Evolutionary conservation across 371 early-diverging fungal genomes (phyloP).

Genomic region (Mycotypha africana): DNA sequence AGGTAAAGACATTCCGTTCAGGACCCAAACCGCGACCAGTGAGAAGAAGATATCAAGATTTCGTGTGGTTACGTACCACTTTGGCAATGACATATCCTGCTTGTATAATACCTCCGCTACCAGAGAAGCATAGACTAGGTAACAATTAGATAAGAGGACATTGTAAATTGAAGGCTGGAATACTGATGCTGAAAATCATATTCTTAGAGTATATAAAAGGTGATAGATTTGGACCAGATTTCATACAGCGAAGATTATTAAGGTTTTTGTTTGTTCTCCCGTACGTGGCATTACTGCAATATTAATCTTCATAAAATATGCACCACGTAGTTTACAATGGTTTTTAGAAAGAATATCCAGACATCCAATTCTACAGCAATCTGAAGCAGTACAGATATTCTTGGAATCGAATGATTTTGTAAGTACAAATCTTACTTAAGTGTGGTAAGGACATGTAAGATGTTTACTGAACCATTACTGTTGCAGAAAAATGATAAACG

Average conservation of each 20-base stretch:
- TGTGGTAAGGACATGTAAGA: too few species aligned
- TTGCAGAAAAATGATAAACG: constrained; percentile 36
- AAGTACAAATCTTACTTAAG: constrained; percentile 5
- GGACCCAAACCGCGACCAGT: constrained; percentile 32
- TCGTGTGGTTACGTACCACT: constrained; percentile 73
- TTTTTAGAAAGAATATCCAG: constrained; percentile 76
- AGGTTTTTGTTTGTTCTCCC: constrained; percentile 21
- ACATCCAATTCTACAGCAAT: constrained; percentile 80
- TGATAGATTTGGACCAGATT: constrained; percentile 85
- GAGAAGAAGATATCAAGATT: constrained; percentile 86
- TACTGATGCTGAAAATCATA: too few species aligned
- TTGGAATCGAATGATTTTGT: constrained; percentile 77
- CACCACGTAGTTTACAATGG: constrained; percentile 63
- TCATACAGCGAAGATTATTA: constrained; percentile 73
- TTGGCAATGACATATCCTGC: constrained; percentile 66
- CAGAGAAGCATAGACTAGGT: constrained; percentile 85
- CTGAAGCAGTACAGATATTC: constrained; percentile 67
- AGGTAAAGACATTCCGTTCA: constrained; percentile 26
- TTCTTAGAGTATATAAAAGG: constrained; percentile 80
- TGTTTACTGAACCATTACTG: not conserved
- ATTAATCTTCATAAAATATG: not conserved
- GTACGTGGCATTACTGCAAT: not conserved
- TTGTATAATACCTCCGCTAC: constrained; percentile 83
- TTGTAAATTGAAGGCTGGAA: not conserved
- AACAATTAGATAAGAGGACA: constrained; percentile 6